Percentiles rank a stretch among this genome's conserved stretches.
Evolutionary conservation across 352 stramenopile genomes (phyloP).

Genomic region (Globisporangium nagaii): DNA sequence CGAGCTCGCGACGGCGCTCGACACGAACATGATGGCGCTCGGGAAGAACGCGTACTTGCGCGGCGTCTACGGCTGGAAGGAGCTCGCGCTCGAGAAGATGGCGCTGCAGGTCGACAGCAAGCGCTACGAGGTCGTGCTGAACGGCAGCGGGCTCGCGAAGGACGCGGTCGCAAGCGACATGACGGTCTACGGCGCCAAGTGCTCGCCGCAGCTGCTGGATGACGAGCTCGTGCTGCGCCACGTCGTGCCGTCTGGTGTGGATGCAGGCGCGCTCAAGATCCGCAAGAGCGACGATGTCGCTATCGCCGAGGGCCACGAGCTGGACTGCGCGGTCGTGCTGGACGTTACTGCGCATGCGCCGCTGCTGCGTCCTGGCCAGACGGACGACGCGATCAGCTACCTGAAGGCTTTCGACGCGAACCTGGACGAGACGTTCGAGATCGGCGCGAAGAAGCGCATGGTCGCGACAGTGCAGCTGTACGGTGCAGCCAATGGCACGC

Average conservation of each 20-base stretch:
- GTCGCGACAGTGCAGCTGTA: constrained; percentile 7
- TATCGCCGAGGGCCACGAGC: not conserved
- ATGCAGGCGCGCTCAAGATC: constrained; percentile 1
- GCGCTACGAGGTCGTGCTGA: constrained; percentile 15
- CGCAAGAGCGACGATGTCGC: constrained; percentile 4
- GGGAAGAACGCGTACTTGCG: constrained; percentile 9
- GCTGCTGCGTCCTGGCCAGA: not conserved
- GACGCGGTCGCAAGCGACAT: constrained; percentile 9
- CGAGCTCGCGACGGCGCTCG: constrained; percentile 5
- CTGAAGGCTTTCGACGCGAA: constrained; percentile 8
- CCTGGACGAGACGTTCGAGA: constrained; percentile 1
- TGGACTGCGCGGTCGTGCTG: constrained; percentile 17
- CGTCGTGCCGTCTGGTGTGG: constrained; percentile 10
- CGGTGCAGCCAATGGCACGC: not conserved
- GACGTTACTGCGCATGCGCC: constrained; percentile 10
- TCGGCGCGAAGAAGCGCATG: constrained; percentile 5
- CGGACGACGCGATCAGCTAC: constrained; percentile 7
- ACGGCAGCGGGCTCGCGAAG: not conserved
- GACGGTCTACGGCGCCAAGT: constrained; percentile 14
- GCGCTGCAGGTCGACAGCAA: constrained; percentile 16
- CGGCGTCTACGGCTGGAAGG: not conserved
- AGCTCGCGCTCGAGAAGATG: constrained; percentile 18
- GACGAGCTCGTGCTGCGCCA: constrained; percentile 9
- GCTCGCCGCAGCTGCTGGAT: constrained; percentile 5
- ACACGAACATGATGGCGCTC: constrained; percentile 14